phyloP scores from a whole-genome alignment of 257 asterid species.

The Marsdenia floribunda region DNA sequence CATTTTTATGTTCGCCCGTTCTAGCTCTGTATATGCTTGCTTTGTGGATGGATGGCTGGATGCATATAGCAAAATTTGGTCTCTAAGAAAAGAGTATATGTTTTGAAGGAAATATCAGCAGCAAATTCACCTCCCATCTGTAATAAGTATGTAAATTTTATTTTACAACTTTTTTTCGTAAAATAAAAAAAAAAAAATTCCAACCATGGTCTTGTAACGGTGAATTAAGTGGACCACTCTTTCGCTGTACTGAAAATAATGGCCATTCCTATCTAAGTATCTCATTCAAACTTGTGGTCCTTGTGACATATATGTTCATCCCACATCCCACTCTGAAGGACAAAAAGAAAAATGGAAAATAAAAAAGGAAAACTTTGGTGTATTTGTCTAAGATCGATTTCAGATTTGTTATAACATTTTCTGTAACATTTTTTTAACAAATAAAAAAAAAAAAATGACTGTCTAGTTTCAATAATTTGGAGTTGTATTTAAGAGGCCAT shows the following conservation, averaged over 20 bases:
- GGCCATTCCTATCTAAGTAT: not conserved
- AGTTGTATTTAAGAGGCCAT: not conserved
- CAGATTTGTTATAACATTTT: too few relatives aligned
- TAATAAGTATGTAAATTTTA: not conserved
- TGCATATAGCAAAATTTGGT: too few relatives aligned
- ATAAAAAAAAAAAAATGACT: too few relatives aligned
- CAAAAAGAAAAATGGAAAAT: too few relatives aligned
- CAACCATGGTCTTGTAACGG: not conserved
- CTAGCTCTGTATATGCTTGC: not conserved
- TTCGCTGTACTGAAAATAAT: not conserved
- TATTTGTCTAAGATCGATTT: too few relatives aligned
- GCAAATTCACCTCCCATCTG: not conserved
- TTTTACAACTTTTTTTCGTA: not conserved
- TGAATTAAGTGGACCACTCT: not conserved
- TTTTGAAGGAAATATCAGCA: not conserved
- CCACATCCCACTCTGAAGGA: not conserved
- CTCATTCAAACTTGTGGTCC: not conserved
- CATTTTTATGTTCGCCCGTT: not conserved
- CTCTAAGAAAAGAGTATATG: not conserved
- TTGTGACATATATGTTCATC: not conserved
- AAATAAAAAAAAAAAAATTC: not conserved
- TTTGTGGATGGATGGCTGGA: not conserved
- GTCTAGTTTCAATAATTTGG: too few relatives aligned
- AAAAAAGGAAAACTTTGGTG: too few relatives aligned
- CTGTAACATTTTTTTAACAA: too few relatives aligned